Evolutionary conservation across 1,139 yeast genomes (phyloP).

Genomic region (Pichia sp.): DNA sequence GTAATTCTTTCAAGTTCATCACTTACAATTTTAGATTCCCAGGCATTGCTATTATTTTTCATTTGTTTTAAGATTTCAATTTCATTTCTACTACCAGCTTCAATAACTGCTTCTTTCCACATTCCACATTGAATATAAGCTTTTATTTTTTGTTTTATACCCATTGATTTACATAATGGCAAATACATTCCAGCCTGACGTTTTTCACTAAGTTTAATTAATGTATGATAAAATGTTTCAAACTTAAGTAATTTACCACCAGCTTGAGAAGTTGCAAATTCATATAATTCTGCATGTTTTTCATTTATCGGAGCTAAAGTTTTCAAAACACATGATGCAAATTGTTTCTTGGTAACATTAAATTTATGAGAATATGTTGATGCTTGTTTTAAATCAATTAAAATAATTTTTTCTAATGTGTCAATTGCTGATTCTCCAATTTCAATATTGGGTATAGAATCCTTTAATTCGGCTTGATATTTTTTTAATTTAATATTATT

Average conservation of each 20-base stretch:
- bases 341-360: slow-evolving; percentile 56
- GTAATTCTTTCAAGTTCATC: slow-evolving; percentile 28
- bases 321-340: slow-evolving; percentile 56
- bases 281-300: slow-evolving; percentile 53
- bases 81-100: slow-evolving; percentile 55
- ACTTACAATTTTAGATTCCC: slow-evolving; percentile 28
- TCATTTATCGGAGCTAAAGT: slow-evolving; percentile 41
- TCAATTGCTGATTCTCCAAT: slow-evolving; percentile 42
- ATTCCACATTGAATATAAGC: slow-evolving; percentile 51
- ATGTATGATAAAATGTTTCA: slow-evolving; percentile 52
- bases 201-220: slow-evolving; percentile 43
- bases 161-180: slow-evolving; percentile 32
- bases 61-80: slow-evolving; percentile 36
- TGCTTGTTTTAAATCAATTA: slow-evolving; percentile 56
- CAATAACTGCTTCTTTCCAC: slow-evolving; percentile 49
- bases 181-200: slow-evolving; percentile 38
- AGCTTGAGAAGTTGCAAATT: slow-evolving; percentile 39
- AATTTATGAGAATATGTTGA: slow-evolving; percentile 52
- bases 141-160: slow-evolving; percentile 40
- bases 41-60: slow-evolving; percentile 28
- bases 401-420: slow-evolving; percentile 49
- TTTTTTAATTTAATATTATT: slow-evolving; percentile 18
- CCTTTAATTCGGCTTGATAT: slow-evolving; percentile 25
- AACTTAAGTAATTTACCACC: slow-evolving; percentile 55
- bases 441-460: slow-evolving; percentile 41